Percentiles rank a stretch among this genome's conserved stretches.
phyloP scores from a whole-genome alignment of 192 early-diverging fungal genomes.

The Gamsiella multidivaricata region DNA sequence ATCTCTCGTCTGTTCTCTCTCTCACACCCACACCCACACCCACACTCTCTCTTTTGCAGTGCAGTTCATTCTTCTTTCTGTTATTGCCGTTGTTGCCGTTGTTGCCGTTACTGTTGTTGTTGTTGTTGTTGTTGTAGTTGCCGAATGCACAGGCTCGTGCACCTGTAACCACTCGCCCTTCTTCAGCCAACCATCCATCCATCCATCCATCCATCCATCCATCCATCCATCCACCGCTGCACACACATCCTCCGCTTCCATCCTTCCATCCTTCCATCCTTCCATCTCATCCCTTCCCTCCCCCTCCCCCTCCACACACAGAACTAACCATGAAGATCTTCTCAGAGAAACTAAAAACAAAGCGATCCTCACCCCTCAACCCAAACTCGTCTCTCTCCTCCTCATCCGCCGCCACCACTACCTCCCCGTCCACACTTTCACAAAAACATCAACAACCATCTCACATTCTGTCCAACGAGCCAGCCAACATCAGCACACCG shows the following conservation, averaged over 20 bases:
- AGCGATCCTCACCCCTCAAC: slow-evolving; percentile 49
- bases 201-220: not conserved
- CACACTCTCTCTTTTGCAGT: not conserved
- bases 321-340: slow-evolving; percentile 26
- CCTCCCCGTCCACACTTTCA: not conserved
- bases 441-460: too few relatives aligned
- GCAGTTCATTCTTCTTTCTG: not conserved
- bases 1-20: not conserved
- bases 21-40: too few relatives aligned
- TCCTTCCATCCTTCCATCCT: not conserved
- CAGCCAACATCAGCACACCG: not conserved
- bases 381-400: slow-evolving; percentile 37
- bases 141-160: slow-evolving; percentile 12
- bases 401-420: not conserved
- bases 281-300: not conserved
- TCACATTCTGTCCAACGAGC: too few relatives aligned
- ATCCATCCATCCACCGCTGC: not conserved
- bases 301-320: not conserved
- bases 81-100: too few relatives aligned
- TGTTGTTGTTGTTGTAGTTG: not conserved
- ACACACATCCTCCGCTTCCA: not conserved
- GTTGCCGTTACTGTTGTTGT: too few relatives aligned
- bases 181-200: not conserved
- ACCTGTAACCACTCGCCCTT: not conserved
- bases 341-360: slow-evolving; percentile 42